Base-by-base conservation (phyloP, 1,139 yeast genomes). In the Magnusiomyces magnusii region DNA sequence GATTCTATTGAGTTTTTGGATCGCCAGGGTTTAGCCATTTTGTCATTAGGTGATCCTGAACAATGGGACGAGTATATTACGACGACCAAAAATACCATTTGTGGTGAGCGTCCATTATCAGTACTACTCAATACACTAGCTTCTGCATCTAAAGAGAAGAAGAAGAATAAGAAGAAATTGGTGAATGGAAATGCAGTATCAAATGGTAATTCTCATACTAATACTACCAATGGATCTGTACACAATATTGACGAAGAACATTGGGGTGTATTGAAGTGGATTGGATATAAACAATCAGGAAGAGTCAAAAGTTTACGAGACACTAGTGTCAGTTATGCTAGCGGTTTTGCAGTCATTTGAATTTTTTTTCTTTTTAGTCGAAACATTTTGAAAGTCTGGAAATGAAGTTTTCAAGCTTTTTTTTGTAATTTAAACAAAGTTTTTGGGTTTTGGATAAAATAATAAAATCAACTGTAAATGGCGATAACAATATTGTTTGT, bases 251-350 rank as follows among this genome's bases (percentile, higher is more conserved):
- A 59, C 24, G 49, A 53, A 1, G 63, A 58, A 5, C 60, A 63
- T 0, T 63, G 68, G 17, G 67, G 71, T 54, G 71, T 65, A 9
- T 82, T 91, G 66, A 69, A 80, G 36, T 91, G 97, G 96, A 77
- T 86, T 23, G 91, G 89, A 0, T 93, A 93, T 69, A 76, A 86
- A 0, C 98, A 93, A 72, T 87, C 96, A 67, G 82, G 84, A 56
- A 71, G 73, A 27, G 95, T 80, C 1, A 66, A 65, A 0, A 69
- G 71, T 23, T 66, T 75, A 1, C 64, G 69, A 24, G 97, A 91
- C 57, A 83, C 92, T 66, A 86, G 97, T 74, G 96, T 93, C 53
- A 86, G 95, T 61, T 93, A 93, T 70, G 96, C 95, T 0, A 82
- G 96, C 54, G 98, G 95, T 0, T 88, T 82, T 68, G 88, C 82